Conservation (phyloP, 805 yeast genomes). For the Candida railenensis region DNA sequence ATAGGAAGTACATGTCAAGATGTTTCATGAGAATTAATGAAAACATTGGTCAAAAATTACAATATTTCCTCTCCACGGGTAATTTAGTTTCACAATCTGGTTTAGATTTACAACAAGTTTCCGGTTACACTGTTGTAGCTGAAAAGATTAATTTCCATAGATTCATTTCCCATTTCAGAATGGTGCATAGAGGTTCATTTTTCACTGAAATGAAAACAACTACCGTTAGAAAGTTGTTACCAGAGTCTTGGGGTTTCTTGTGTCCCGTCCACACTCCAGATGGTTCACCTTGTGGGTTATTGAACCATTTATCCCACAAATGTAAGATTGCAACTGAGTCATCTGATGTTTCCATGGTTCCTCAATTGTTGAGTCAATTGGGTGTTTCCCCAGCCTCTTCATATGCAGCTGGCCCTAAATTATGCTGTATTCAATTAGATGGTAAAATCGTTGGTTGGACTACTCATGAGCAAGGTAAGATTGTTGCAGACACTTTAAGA, state of each 20-base stretch:
- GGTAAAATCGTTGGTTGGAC: constrained; percentile 95
- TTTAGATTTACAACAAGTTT: constrained; percentile 94
- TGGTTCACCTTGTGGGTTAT: constrained; percentile 98
- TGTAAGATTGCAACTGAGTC: constrained; percentile 81
- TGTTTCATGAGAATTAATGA: constrained; percentile 81
- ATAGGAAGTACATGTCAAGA: constrained; percentile 77
- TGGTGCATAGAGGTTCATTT: constrained; percentile 99
- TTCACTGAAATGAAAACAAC: constrained; percentile 97
- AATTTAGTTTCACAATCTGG: constrained; percentile 96
- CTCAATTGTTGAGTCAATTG: constrained; percentile 60
- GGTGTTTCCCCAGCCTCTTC: constrained; percentile 78
- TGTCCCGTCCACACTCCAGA: constrained; percentile 99
- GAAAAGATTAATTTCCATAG: constrained; percentile 97
- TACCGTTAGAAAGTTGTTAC: constrained; percentile 91
- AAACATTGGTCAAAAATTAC: constrained; percentile 91
- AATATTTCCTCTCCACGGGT: constrained; percentile 95
- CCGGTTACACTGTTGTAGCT: constrained; percentile 98
- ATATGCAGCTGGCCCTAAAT: constrained; percentile 81
- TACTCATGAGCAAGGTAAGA: constrained; percentile 80
- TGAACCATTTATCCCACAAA: constrained; percentile 95
- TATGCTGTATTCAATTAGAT: constrained; percentile 90
- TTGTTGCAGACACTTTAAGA: constrained; percentile 86
- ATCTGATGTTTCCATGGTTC: constrained; percentile 71
- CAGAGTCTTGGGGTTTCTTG: constrained; percentile 98
- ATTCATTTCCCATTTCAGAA: constrained; percentile 96